A percentile compares a stretch with the other conserved stretches of the same genome.
Conservation (phyloP, 768 basidiomycete species). For the Collybia sp. region DNA sequence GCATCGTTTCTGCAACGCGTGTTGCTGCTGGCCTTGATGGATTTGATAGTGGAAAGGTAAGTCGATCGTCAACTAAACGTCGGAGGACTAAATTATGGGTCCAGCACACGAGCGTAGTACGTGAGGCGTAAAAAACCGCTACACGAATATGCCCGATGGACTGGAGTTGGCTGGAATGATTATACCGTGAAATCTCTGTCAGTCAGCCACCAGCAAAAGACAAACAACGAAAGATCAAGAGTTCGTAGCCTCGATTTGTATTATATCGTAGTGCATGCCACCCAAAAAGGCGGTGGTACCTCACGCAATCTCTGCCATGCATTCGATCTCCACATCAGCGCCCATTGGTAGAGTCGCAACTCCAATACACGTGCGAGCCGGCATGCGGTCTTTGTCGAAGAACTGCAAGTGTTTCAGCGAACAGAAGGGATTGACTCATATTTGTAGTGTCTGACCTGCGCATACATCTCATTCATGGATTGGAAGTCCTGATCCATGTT, state of each 20-base stretch:
- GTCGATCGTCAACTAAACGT: neutral
- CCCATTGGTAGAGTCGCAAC: slow-evolving; percentile 48
- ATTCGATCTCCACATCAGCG: slow-evolving; percentile 59
- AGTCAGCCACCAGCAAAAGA: neutral
- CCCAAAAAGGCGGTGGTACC: too few species aligned
- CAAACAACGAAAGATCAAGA: neutral
- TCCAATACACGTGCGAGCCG: slow-evolving; percentile 56
- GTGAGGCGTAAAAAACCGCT: slow-evolving; percentile 9
- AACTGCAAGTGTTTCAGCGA: slow-evolving; percentile 27
- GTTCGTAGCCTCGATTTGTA: neutral
- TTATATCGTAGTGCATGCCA: neutral
- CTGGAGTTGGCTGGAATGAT: neutral
- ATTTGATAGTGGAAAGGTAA: slow-evolving; percentile 32
- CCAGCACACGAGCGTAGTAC: slow-evolving; percentile 16
- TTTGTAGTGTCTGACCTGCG: slow-evolving; percentile 22
- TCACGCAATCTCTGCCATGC: slow-evolving; percentile 38
- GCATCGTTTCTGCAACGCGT: slow-evolving; percentile 71
- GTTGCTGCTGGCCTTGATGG: slow-evolving; percentile 65
- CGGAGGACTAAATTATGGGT: too few species aligned
- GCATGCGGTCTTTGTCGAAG: slow-evolving; percentile 38
- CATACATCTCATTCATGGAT: slow-evolving; percentile 35
- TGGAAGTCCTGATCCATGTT: slow-evolving; percentile 31
- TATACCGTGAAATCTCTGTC: neutral
- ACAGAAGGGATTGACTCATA: neutral
- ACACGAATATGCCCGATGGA: neutral